These are phyloP conservation scores for Ceratobasidium sp. DNA, from an alignment of 1,284 basidiomycete genomes.

Conservation along the genomic window DNA sequence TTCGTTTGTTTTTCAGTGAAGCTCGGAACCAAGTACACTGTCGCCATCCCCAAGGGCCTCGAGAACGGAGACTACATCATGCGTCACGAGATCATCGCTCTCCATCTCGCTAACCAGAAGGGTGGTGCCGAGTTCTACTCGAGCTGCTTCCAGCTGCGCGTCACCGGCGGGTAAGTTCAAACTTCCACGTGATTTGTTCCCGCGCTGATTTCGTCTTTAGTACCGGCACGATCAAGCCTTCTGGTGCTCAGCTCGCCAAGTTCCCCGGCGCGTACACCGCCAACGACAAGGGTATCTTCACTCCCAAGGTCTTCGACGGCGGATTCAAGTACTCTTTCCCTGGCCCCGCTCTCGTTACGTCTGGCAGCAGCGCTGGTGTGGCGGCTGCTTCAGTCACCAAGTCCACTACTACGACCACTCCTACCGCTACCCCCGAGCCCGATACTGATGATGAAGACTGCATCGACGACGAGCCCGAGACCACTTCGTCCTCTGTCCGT, in stretches of 20 bases:
- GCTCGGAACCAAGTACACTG: conserved; percentile 58
- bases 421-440: background rate
- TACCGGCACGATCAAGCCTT: background rate
- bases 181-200: background rate
- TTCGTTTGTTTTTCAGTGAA: conserved; percentile 53
- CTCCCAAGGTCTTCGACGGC: conserved; percentile 33
- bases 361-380: background rate
- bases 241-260: conserved; percentile 28
- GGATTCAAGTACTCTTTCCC: conserved; percentile 47
- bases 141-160: conserved; percentile 71
- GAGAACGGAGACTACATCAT: conserved; percentile 75
- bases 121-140: conserved; percentile 81
- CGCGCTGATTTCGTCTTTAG: too few species aligned
- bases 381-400: background rate
- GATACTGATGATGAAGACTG: conserved; percentile 23
- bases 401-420: background rate
- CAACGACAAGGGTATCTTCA: conserved; percentile 48
- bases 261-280: conserved; percentile 51
- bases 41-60: conserved; percentile 69
- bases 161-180: conserved; percentile 60
- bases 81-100: conserved; percentile 78
- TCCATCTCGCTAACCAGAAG: conserved; percentile 66
- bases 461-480: conserved; percentile 16
- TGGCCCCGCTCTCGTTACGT: conserved; percentile 39
- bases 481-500: background rate